phyloP scores from a whole-genome alignment of 192 early-diverging fungal genomes.

The Lunasporangiospora selenospora region DNA sequence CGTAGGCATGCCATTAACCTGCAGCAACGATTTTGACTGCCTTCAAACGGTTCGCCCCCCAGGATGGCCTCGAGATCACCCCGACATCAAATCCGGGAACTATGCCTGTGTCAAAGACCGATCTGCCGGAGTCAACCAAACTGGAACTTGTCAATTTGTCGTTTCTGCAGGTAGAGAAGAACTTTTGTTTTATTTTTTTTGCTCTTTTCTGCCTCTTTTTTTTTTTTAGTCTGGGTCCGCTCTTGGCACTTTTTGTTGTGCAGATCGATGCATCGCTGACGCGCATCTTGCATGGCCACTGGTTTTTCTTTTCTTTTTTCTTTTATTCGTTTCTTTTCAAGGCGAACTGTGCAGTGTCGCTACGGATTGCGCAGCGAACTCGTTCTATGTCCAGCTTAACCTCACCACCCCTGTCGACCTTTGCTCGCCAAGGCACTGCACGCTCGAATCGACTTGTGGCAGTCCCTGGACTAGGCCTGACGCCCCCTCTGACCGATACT shows the following conservation, averaged over 20 bases:
- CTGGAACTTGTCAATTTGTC: conserved; percentile 60
- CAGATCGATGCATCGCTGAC: too few relatives aligned
- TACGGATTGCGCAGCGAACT: conserved; percentile 62
- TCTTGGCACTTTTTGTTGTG: too few relatives aligned
- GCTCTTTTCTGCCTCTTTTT: neutral
- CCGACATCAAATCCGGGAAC: conserved; percentile 48
- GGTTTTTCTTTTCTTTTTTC: neutral
- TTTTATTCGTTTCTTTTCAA: conserved; percentile 11
- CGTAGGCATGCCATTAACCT: conserved; percentile 20
- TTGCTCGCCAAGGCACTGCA: conserved; percentile 62
- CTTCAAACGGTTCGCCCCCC: conserved; percentile 16
- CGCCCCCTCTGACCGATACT: conserved; percentile 50
- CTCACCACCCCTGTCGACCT: conserved; percentile 31
- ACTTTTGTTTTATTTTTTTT: neutral
- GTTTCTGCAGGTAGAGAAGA: conserved; percentile 55
- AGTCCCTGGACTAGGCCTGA: conserved; percentile 63
- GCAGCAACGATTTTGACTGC: conserved; percentile 37
- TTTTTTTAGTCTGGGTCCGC: neutral
- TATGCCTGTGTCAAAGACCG: conserved; percentile 62
- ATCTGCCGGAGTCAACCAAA: neutral
- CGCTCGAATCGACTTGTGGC: conserved; percentile 66
- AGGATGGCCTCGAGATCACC: conserved; percentile 24
- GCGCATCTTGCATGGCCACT: too few relatives aligned
- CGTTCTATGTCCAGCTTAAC: conserved; percentile 37
- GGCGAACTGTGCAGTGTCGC: conserved; percentile 56